Evolutionary conservation across 2,329 filamentous ascomycete species (phyloP), one percentile per base, ranked within the genome.

Genomic region (Ophiocordyceps camponoti-floridani): DNA sequence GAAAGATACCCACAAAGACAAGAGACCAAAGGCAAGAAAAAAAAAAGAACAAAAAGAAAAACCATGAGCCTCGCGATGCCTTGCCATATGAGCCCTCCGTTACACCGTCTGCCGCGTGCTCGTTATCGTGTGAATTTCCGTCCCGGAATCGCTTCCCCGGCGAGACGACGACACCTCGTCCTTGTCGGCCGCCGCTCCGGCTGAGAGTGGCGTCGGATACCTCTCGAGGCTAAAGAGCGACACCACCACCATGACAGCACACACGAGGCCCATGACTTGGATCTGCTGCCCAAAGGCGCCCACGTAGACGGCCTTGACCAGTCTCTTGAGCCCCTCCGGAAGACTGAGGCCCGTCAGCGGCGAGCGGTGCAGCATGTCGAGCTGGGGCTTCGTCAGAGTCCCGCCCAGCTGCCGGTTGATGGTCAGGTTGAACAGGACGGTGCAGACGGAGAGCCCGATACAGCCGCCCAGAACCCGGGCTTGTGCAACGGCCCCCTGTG

Each of bases 401-500:
- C 50, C 49, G 12, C 56, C 52, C 11, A 73, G 57, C 33, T 62
- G 54, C 27, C 51, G 49, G 41, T 65, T 60, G 40, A 66, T 61
- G 44, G 63, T 61, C 30, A 56, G 51, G 52, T 75, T 74, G 56
- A 77, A 71, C 11, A 79, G 63, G 13, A 76, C 67, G n/a, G 71
- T 77, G 49, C 75, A 75, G 23, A 70, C 56, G 0, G 74, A 69
- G 40, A 79, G 63, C 1, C 75, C 76, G 27, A 79, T 63, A 35
- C 71, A 71, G 3, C 76, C 75, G 1, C 76, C 76, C 2, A 79
- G 58, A 0, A 79, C 70, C 13, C 76, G 67, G 2, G 71, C 67
- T 55, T 80, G 75, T 1, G 75, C 72, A 10, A 78, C 64, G 4
- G 73, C 68, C 0, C 75, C 76, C 50, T 79, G 73, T 0, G 72